Conservation (phyloP, 768 basidiomycete genomes). For the Fomitopsis serialis region DNA sequence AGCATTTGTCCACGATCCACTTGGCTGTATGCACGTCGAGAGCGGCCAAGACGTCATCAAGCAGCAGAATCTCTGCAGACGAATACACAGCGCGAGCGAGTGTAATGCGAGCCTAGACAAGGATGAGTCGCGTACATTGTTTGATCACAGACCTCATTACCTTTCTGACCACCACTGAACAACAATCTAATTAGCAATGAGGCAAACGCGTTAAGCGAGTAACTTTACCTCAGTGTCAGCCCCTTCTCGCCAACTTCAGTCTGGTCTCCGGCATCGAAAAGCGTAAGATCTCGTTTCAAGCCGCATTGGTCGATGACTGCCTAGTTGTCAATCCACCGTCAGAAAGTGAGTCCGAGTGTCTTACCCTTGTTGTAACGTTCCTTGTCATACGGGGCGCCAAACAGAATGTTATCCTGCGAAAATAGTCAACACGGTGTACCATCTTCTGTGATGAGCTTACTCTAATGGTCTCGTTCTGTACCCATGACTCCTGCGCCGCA, state of each 20-base stretch:
- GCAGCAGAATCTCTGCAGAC: constrained; percentile 50
- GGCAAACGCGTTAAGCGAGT: too few relatives aligned
- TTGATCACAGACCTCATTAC: not conserved
- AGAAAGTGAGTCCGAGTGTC: too few relatives aligned
- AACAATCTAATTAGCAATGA: too few relatives aligned
- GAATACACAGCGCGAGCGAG: constrained; percentile 58
- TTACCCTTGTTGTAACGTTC: constrained; percentile 39
- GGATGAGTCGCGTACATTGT: constrained; percentile 16
- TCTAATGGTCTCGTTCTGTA: constrained; percentile 40
- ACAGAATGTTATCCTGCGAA: constrained; percentile 42
- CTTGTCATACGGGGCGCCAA: constrained; percentile 41
- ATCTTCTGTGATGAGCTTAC: constrained; percentile 30
- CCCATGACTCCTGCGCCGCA: constrained; percentile 46
- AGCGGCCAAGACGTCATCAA: constrained; percentile 59
- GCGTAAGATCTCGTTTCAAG: constrained; percentile 23
- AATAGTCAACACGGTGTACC: constrained; percentile 51
- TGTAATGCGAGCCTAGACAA: constrained; percentile 42
- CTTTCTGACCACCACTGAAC: constrained; percentile 42
- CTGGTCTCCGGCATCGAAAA: constrained; percentile 30
- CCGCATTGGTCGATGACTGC: constrained; percentile 34
- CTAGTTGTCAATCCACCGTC: not conserved
- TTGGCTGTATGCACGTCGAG: constrained; percentile 46
- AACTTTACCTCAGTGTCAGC: constrained; percentile 20
- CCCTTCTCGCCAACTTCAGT: constrained; percentile 43
- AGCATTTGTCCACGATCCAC: constrained; percentile 43